These are phyloP conservation scores for Alliaria petiolata DNA, from an alignment of 345 rosid genomes.

Conservation along the genomic window DNA sequence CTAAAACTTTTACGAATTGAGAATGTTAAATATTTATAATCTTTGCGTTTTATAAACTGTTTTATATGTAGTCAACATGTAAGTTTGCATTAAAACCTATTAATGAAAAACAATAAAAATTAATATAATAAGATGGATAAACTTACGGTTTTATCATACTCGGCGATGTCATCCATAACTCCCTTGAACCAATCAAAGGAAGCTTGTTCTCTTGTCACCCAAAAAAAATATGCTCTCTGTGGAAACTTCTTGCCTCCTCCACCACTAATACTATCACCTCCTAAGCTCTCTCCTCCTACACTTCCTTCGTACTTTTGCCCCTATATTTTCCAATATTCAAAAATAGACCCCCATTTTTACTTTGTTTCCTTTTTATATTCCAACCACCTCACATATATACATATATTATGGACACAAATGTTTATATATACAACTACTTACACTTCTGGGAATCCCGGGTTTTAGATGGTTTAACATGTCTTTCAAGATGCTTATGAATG, in stretches of 20 bases:
- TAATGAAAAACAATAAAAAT: no score
- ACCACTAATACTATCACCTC: slow-evolving; percentile 36
- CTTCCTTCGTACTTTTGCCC: slow-evolving; percentile 33
- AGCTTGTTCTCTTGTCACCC: slow-evolving; percentile 96
- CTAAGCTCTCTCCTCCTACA: slow-evolving; percentile 30
- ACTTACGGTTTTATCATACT: slow-evolving; percentile 58
- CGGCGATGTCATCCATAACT: slow-evolving; percentile 97
- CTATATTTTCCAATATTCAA: slow-evolving; percentile 11
- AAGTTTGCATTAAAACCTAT: no score
- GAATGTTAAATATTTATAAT: background rate
- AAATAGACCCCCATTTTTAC: background rate
- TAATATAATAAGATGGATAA: background rate
- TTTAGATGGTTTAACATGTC: slow-evolving; percentile 73
- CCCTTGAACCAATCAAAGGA: slow-evolving; percentile 99
- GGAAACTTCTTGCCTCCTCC: slow-evolving; percentile 48
- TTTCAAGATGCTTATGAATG: slow-evolving; percentile 85
- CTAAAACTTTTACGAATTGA: background rate
- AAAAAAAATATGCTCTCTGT: slow-evolving; percentile 88
- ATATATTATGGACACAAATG: background rate
- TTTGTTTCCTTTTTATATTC: background rate
- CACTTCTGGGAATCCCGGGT: slow-evolving; percentile 31
- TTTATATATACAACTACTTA: slow-evolving; percentile 28
- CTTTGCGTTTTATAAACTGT: no score
- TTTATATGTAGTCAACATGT: background rate
- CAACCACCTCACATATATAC: background rate